Evolutionary conservation across 78 protist genomes (phyloP), one percentile per base, ranked within the genome.

Genomic region (Dictyostelium intermedium): DNA sequence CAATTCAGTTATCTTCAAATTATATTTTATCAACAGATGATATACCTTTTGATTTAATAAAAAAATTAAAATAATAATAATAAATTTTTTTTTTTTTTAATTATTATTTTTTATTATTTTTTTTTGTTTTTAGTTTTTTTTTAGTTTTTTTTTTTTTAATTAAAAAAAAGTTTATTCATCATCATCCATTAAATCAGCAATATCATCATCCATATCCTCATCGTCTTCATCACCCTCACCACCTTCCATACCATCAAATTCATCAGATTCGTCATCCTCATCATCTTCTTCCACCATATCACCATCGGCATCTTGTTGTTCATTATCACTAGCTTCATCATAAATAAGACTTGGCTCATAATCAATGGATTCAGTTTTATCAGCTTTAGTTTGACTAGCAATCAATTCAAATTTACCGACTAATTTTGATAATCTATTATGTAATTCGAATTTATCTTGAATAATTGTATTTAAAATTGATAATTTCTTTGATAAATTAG

Each of bases 401-500:
- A 87, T 63, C 35, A 87, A 78, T 27, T 78, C 85, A 43, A 76
- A 87, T 78, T 87, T 87, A 50, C 86, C 92, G 60, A 87, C 85
- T 69, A 87, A 78, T 27, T 53, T 78, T 35, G 92, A 76, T 25
- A 87, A 30, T 78, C 77, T 50, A 25, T 78, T 70, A 41, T 87
- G 92, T 41, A 87, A 63, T 30, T 77, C 63, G 63, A 41, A 87
- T 78, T 87, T 87, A 56, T 87, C 92, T 82, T 87, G 84, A 34
- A 87, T 35, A 16, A 87, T 61, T 37, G 92, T 30, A 63, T 87
- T 87, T 35, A 87, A 43, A 87, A 78, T 27, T 63, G 69, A 50
- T 43, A 87, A 30, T 41, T 87, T 32, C 63, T 50, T 39, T 60
- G 72, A 47, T 5, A 87, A 20, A 30, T 53, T 25, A 60, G 85